Evolutionary conservation across 441 rosid genomes (phyloP).

Genomic region (Sinapis alba): DNA sequence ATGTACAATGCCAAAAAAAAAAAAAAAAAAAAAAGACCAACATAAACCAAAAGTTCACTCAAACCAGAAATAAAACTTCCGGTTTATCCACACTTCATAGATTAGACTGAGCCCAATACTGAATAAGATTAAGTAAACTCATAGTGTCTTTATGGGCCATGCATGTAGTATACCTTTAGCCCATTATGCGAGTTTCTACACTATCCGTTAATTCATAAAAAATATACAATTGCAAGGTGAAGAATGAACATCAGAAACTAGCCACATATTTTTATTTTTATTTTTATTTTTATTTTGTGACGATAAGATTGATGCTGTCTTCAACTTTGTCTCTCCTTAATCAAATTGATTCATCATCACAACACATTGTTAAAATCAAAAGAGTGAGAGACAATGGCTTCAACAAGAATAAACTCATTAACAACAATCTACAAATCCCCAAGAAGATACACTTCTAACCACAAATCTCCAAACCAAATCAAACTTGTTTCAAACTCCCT

Average conservation of each 20-base stretch:
- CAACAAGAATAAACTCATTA: slow-evolving; percentile 44
- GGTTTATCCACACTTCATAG: not conserved
- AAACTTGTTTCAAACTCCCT: slow-evolving; percentile 44
- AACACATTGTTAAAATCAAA: not conserved
- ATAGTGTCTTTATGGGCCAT: not conserved
- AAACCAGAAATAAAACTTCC: not conserved
- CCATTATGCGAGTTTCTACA: not conserved
- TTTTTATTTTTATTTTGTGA: not conserved
- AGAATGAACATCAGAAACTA: slow-evolving; percentile 4
- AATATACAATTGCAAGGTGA: slow-evolving; percentile 9
- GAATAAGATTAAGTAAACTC: not conserved
- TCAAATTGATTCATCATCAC: not conserved
- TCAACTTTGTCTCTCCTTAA: not conserved
- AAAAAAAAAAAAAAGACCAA: too few species aligned
- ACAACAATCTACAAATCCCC: slow-evolving; percentile 45
- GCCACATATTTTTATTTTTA: slow-evolving; percentile 8
- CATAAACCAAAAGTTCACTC: not conserved
- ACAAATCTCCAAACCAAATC: slow-evolving; percentile 38
- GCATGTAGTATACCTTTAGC: not conserved
- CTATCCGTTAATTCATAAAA: not conserved
- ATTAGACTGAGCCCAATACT: not conserved
- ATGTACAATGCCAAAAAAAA: too few species aligned
- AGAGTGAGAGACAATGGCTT: slow-evolving; percentile 45
- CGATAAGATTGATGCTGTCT: slow-evolving; percentile 31
- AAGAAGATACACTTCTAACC: slow-evolving; percentile 31